phyloP scores from a whole-genome alignment of 2,329 filamentous ascomycete genomes.

The Xylariomycetidae sp. region DNA sequence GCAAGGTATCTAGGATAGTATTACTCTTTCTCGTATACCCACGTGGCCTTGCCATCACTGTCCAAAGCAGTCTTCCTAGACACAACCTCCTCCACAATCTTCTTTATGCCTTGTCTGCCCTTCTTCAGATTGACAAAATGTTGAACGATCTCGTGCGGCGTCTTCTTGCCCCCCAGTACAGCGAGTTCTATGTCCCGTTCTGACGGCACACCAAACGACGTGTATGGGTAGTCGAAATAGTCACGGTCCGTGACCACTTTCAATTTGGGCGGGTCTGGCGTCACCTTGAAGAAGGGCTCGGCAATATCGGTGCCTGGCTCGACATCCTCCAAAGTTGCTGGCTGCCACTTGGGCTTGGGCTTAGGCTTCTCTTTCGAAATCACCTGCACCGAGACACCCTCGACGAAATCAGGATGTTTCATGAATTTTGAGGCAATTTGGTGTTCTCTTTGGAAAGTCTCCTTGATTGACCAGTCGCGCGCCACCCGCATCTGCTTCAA shows the following conservation, averaged over 20 bases:
- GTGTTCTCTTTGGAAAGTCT: constrained; percentile 84
- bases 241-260: constrained; percentile 57
- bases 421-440: constrained; percentile 85
- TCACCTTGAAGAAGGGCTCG: constrained; percentile 63
- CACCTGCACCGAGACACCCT: constrained; percentile 81
- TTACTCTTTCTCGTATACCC: constrained; percentile 26
- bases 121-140: constrained; percentile 56
- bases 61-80: constrained; percentile 53
- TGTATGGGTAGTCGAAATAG: constrained; percentile 71
- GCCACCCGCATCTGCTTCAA: constrained; percentile 78
- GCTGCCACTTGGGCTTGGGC: constrained; percentile 68
- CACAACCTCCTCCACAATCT: constrained; percentile 66
- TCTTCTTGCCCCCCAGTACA: constrained; percentile 35
- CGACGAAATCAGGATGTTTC: constrained; percentile 83
- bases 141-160: constrained; percentile 55
- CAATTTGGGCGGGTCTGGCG: constrained; percentile 43
- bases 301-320: constrained; percentile 47
- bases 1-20: too few species aligned
- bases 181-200: constrained; percentile 56
- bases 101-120: constrained; percentile 64
- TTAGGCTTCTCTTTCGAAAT: constrained; percentile 54
- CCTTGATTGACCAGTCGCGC: constrained; percentile 69
- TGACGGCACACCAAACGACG: constrained; percentile 64
- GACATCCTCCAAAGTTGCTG: constrained; percentile 67
- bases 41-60: constrained; percentile 37